Base-by-base conservation (phyloP, 495 filamentous ascomycete species). In the Xylaria nigripes region DNA sequence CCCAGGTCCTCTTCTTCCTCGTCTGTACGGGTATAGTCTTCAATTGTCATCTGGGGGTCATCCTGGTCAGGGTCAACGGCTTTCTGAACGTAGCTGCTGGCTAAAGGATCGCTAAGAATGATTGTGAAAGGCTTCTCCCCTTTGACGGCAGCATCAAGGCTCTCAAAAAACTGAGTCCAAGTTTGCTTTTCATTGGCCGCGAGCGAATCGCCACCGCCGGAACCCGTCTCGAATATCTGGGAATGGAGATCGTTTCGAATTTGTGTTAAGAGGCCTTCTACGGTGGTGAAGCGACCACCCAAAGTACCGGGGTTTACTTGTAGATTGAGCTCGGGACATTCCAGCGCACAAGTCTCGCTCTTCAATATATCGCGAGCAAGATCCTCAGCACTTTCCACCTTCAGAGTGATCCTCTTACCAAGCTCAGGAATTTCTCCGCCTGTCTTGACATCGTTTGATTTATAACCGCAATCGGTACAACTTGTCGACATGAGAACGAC, bases 211-310 rank as follows among this genome's bases (percentile, higher is more conserved):
- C 88, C 86, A 29, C 66, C 70, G 1, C 69, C 67, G 9, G 63
- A 58, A 21, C 79, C 82, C 15, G 82, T 73, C 61, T 95, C 84
- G 71, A 91, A 98, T 60, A 96, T 91, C 52, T 90, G 85, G 36
- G 78, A 81, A 61, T 82, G 82, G 38, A 97, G 76, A 65, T 97
- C 91, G 64, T 95, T 85, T 36, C 90, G 82, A 50, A 98, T 84
- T 68, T 97, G 90, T 0, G 88, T 91, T n/a, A 97, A 76, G 19
- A 96, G 80, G 56, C 93, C 93, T 70, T 97, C 94, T 18, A 97
- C 81, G 5, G 94, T 98, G 9, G 93, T 97, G 75, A 98, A 98
- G 38, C 91, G 84, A n/a, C 92, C 92, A 56, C 93, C 93, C 4
- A 97, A 80, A 0, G 92, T 96, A 40, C 93, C 93, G 0, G 91